Percentiles rank a stretch among this genome's conserved stretches.
Conservation (phyloP, 441 rosid genomes). For the Mallotus repandus region DNA sequence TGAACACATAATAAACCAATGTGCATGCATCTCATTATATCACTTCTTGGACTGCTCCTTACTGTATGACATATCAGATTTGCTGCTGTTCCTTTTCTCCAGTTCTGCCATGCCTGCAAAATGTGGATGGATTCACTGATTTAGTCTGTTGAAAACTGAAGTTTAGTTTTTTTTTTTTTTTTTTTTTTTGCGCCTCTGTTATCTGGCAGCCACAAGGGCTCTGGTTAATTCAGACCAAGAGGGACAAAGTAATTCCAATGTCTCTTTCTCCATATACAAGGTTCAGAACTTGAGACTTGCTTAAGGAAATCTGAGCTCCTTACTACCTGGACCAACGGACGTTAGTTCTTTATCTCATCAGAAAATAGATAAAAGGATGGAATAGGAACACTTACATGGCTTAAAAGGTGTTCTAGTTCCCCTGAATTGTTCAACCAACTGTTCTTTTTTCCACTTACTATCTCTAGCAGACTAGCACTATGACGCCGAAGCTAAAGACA, state of each 20-base stretch:
- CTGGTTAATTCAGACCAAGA: too few relatives aligned
- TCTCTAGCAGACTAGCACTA: conserved; percentile 44
- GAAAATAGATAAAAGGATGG: not conserved
- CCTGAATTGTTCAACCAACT: conserved; percentile 39
- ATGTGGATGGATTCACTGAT: not conserved
- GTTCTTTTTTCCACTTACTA: conserved; percentile 41
- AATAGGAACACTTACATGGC: not conserved
- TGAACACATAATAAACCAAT: not conserved
- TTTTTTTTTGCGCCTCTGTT: too few relatives aligned
- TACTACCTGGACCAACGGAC: too few relatives aligned
- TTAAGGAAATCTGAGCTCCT: not conserved
- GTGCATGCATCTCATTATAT: conserved; percentile 25
- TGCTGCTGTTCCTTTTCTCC: conserved; percentile 49
- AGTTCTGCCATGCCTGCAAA: conserved; percentile 54
- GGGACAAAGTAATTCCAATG: too few relatives aligned
- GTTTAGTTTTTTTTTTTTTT: too few relatives aligned
- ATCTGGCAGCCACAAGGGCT: too few relatives aligned
- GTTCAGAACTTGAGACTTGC: too few relatives aligned
- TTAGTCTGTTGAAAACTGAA: not conserved
- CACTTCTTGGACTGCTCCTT: conserved; percentile 21
- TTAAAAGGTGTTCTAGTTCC: conserved; percentile 6
- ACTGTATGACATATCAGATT: conserved; percentile 36
- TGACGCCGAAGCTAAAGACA: conserved; percentile 58
- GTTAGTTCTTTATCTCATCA: too few relatives aligned
- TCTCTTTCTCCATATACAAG: too few relatives aligned